A percentile compares a stretch with the other conserved stretches of the same genome.
These are phyloP conservation scores for Hanseniaspora jakobsenii DNA, from an alignment of 805 yeast species.

Conservation along the genomic window DNA sequence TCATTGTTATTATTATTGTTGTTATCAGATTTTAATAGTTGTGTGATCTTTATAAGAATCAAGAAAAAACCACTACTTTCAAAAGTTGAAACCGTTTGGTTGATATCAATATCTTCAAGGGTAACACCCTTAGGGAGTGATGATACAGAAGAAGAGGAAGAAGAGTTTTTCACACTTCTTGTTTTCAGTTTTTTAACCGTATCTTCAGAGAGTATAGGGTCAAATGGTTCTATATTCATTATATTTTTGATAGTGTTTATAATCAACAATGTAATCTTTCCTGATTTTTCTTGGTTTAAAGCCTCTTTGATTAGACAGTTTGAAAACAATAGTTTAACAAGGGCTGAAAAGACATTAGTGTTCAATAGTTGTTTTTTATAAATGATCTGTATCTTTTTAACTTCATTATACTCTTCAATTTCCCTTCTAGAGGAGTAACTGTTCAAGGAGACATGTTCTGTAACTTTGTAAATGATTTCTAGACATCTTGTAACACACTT, in stretches of 20 bases:
- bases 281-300: conserved; percentile 59
- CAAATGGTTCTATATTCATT: conserved; percentile 64
- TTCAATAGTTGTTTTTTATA: conserved; percentile 61
- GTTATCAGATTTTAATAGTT: conserved; percentile 21
- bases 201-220: conserved; percentile 37
- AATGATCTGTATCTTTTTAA: conserved; percentile 52
- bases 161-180: conserved; percentile 19
- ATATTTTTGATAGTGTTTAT: conserved; percentile 66
- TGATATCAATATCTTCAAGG: conserved; percentile 55
- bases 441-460: conserved; percentile 72
- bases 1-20: neutral
- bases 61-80: conserved; percentile 61
- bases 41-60: conserved; percentile 57
- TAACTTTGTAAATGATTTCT: conserved; percentile 69
- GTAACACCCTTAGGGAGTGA: conserved; percentile 47
- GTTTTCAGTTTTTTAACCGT: conserved; percentile 28
- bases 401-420: conserved; percentile 42
- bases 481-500: conserved; percentile 59
- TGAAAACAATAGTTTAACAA: conserved; percentile 56
- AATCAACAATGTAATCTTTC: conserved; percentile 58
- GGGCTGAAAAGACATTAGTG: conserved; percentile 57
- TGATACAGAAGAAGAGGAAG: neutral
- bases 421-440: conserved; percentile 50
- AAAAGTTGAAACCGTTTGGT: conserved; percentile 45
- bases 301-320: conserved; percentile 39